Percentiles rank a stretch among this genome's conserved stretches.
phyloP scores from a whole-genome alignment of 1,284 basidiomycete genomes.

The Grifola frondosa region DNA sequence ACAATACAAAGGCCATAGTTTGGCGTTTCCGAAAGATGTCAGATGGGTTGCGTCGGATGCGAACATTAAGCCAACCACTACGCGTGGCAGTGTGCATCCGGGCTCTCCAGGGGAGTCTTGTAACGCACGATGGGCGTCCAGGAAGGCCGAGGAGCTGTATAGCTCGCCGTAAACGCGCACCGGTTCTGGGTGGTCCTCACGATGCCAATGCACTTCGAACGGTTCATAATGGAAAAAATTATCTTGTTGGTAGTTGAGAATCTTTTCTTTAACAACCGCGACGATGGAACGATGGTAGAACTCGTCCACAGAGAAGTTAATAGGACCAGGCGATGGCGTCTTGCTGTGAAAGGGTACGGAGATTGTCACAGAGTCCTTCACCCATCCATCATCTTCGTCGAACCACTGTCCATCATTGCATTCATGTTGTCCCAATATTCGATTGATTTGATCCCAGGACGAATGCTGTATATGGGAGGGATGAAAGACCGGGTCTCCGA shows the following conservation, averaged over 20 bases:
- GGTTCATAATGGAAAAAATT: background rate
- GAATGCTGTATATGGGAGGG: background rate
- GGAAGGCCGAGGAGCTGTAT: background rate
- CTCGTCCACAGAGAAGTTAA: too few relatives aligned
- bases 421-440: too few relatives aligned
- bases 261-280: background rate
- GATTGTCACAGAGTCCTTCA: too few relatives aligned
- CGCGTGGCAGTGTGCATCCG: background rate
- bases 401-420: too few relatives aligned
- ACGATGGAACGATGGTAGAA: too few relatives aligned
- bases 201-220: background rate
- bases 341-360: too few relatives aligned
- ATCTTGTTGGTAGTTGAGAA: background rate
- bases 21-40: constrained; percentile 24
- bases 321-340: too few relatives aligned
- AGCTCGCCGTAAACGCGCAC: background rate
- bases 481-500: constrained; percentile 2
- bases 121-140: background rate
- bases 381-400: too few relatives aligned
- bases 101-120: constrained; percentile 5
- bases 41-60: constrained; percentile 2
- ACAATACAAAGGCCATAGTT: constrained; percentile 33
- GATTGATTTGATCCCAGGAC: too few relatives aligned
- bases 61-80: constrained; percentile 3
- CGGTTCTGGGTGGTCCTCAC: too few relatives aligned